Percentiles rank a stretch among this genome's conserved stretches.
Evolutionary conservation across 2,329 filamentous ascomycete genomes (phyloP).

Genomic region (Penicillium sp.): DNA sequence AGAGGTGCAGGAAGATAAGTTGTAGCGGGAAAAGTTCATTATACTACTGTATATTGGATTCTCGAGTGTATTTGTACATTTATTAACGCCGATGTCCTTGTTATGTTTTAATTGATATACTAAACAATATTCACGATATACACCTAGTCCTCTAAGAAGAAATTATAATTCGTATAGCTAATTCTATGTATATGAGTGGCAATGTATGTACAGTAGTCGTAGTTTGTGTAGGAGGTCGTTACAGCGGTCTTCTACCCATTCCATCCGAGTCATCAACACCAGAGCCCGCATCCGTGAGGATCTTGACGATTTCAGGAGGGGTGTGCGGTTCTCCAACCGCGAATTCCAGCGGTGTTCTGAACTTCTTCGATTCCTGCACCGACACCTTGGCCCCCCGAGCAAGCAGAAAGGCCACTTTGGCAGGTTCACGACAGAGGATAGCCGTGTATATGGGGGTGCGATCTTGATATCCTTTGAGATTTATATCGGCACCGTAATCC

Average conservation of each 20-base stretch:
- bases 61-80: not conserved
- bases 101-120: not conserved
- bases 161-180: not conserved
- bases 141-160: no score
- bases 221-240: no score
- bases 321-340: not conserved
- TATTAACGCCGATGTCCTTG: not conserved
- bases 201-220: no score
- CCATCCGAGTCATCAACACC: not conserved
- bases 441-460: not conserved
- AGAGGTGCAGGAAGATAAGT: constrained; percentile 2
- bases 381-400: not conserved
- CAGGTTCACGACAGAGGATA: not conserved
- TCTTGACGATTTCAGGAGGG: not conserved
- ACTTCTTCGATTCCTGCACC: not conserved
- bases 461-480: not conserved
- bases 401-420: not conserved
- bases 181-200: not conserved
- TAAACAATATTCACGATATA: no score
- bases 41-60: not conserved
- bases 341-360: not conserved
- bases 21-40: not conserved
- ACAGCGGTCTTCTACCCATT: not conserved
- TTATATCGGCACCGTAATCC: not conserved
- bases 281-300: not conserved